Evolutionary conservation across 176 grass and related monocot species (phyloP), one percentile per base, ranked within the genome.

Genomic region (Zea luxurians): DNA sequence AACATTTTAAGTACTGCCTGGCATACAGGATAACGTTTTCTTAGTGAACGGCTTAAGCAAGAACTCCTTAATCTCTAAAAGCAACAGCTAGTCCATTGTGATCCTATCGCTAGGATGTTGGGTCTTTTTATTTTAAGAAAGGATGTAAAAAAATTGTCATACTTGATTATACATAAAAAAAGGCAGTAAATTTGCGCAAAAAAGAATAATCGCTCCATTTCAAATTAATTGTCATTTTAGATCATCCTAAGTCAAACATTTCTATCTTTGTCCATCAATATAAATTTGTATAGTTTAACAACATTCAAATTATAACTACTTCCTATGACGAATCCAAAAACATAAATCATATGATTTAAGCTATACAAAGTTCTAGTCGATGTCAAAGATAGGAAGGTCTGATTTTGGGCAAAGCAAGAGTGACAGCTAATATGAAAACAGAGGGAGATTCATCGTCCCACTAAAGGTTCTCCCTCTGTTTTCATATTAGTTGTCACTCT

Each of bases 1-100:
- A 99, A 74, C 96, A 99, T 99, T 84, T 92, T 99, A 72, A 99
- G 91, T 68, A 99, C 96, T 37, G 96, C 96, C 96, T 99, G 80
- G 11, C n/a, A 85, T 76, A 54, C 59, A 74, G 46, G 60, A 84
- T 61, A 62, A 46, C 17, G 64, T 79, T 79, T 70, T 11, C 60
- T 62, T 62, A 62, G 60, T 13, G 59, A 61, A 43, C 84, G 81
- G 13, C 11, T 20, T 20, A 76, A 70, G 37, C 40, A 54, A 62
- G 10, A 70, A 62, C 47, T 4, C 5, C 10, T 52, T 81, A 55
- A 62, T 35, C 13, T 74, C 62, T 75, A 78, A 17, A 61, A 66
- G 11, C 11, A 61, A 48, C 7, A 66, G 11, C n/a, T 36, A 57
- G 4, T 37, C 4, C 54, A 78, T 12, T 13, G 54, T 57, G 27